Evolutionary conservation across 164 flowering plant genomes (phyloP), one percentile per base, ranked within the genome.

Genomic region (Vitis amurensis): DNA sequence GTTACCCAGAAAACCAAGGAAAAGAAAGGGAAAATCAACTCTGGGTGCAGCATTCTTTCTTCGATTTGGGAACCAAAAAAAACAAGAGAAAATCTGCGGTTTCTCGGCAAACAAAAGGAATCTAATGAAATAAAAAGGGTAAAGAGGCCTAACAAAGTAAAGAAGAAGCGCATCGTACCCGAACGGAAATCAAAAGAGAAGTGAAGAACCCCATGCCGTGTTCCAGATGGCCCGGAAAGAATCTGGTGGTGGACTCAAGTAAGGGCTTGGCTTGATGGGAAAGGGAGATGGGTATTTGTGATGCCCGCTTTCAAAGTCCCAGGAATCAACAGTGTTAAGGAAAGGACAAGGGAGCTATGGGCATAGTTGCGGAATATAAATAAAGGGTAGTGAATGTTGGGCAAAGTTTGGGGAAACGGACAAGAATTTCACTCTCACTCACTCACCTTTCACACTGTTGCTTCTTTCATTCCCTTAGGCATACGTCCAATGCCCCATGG

Each of bases 311-410:
- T 37, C 44, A 3, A 1, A 53, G 14, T 53, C 56, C 56, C 56
- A 53, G 56, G 56, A 53, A 53, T 53, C 56, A 12, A 11, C 56
- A 53, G 56, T 53, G 56, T 53, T 53, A 53, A 53, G 56, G 56
- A 53, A 53, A 53, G 56, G 56, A 53, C 56, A 27, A 27, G 14
- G 12, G 6, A 59, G 8, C 44, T 37, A 37, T 37, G 44, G 44
- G 44, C 44, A 6, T 3, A 37, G 47, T 14, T 27, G 4, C 30
- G 27, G 61, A 23, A 2, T 58, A 17, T 17, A 10, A n/a, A 29
- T 11, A 23, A 27, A 13, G 15, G 30, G 6, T 27, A 59, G 13
- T 30, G 61, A 37, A 2, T 3, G 61, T 59, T 11, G 8, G 61
- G 12, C 19, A 10, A 27, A 23, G 3, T 17, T 19, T 12, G 14